Base-by-base conservation (phyloP, 495 filamentous ascomycete species). In the Penicillium herquei region DNA sequence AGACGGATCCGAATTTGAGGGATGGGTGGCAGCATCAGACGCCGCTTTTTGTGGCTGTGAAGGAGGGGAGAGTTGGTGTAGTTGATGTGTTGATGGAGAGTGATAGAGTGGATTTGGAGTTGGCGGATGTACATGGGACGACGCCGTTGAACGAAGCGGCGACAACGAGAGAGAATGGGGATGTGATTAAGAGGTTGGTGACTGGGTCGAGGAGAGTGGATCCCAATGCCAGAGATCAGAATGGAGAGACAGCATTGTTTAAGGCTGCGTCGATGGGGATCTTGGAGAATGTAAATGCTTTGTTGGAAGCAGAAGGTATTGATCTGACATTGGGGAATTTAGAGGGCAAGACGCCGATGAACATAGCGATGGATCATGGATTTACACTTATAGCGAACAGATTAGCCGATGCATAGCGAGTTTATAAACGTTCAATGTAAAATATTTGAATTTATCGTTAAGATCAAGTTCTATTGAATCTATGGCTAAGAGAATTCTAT, bases 1-100 rank as follows among this genome's bases (percentile, higher is more conserved):
- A 49, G 31, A 65, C 61, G 1, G 51, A 67, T 45, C 64, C 64
- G 13, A 67, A 67, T 49, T 18, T 64, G 7, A 49, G 60, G 4
- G 59, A 64, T 26, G 42, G 40, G 13, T 67, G 64, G 64, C 49
- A 53, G 47, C 56, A 52, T 13, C 54, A 60, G 17, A 61, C 61
- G 5, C 64, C 66, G 6, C 42, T 69, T 39, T 62, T 65, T 31
- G 40, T 43, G 6, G 66, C 66, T 9, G 50, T 58, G 0, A 53
- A 47, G 35, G 18, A 55, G 11, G 64, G 64, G 3, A 39, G 54
- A 3, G 30, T 49, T 30, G 51, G 55, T 1, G 60, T 64, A 13
- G 58, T 69, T 3, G 33, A 45, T 13, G 26, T 61, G 5, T 53
- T 67, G 17, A 16, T 59, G 18, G 44, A 33, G 5, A 54, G 51